These are phyloP conservation scores for Vinca minor DNA, from an alignment of 257 asterid genomes.

Conservation along the genomic window DNA sequence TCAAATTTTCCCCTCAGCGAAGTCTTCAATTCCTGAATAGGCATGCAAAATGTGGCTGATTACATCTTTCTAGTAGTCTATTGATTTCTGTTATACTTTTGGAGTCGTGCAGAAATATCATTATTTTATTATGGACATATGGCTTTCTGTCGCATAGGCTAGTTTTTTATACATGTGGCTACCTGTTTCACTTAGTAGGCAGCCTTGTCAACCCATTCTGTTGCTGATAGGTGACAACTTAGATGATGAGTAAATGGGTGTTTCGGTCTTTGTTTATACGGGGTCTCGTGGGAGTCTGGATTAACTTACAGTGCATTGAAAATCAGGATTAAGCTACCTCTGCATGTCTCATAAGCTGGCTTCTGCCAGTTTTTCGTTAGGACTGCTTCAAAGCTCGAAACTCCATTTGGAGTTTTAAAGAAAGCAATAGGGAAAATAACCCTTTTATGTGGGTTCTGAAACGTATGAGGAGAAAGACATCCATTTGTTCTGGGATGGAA, in stretches of 20 bases:
- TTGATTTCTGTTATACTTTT: no score
- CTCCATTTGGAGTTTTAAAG: not conserved
- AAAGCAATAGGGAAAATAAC: not conserved
- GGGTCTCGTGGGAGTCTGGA: not conserved
- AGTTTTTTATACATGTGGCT: not conserved
- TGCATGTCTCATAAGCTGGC: no score
- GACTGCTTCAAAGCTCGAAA: no score
- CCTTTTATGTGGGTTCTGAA: not conserved
- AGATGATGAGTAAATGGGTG: not conserved
- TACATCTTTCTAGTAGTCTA: not conserved
- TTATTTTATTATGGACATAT: not conserved
- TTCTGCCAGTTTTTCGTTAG: no score
- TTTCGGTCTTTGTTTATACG: not conserved
- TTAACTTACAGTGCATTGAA: not conserved
- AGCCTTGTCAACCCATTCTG: not conserved
- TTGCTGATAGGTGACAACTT: not conserved
- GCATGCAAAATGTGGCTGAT: not conserved
- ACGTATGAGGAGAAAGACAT: not conserved
- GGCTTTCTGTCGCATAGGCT: not conserved
- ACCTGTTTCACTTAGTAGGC: not conserved
- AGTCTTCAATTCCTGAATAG: not conserved
- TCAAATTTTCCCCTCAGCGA: not conserved
- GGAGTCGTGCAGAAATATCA: not conserved
- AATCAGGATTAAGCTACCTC: no score
- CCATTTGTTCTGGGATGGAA: not conserved